A percentile compares a stretch with the other conserved stretches of the same genome.
phyloP scores from a whole-genome alignment of 2,329 filamentous ascomycete species.

The Leptographium flavum region DNA sequence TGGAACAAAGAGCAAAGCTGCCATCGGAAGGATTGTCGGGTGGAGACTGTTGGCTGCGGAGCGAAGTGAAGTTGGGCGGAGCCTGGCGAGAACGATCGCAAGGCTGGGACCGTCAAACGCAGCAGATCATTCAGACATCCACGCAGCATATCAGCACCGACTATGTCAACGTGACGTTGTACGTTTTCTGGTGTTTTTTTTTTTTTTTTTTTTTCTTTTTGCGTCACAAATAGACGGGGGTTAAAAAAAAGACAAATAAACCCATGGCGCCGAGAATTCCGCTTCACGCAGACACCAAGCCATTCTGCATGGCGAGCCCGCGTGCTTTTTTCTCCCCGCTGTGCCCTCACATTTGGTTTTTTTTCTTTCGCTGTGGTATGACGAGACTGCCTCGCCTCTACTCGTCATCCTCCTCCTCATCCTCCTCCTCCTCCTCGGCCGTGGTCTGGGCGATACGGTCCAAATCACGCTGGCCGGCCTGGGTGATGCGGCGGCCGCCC shows the following conservation, averaged over 20 bases:
- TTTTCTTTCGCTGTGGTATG: background rate
- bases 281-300: background rate
- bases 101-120: too few species aligned
- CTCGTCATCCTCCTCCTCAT: slow-evolving; percentile 42
- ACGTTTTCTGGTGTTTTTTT: background rate
- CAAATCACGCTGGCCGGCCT: slow-evolving; percentile 97
- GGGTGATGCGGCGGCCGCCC: slow-evolving; percentile 95
- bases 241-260: slow-evolving; percentile 1
- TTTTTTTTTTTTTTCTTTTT: slow-evolving; percentile 4
- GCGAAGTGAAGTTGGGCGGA: background rate
- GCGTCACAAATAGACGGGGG: background rate
- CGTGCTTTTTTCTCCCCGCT: background rate
- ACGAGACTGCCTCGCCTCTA: background rate
- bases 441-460: slow-evolving; percentile 84
- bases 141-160: too few species aligned
- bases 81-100: too few species aligned
- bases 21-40: too few species aligned
- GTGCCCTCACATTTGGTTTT: background rate
- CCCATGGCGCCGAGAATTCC: slow-evolving; percentile 8
- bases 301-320: background rate
- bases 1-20: too few species aligned
- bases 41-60: too few species aligned
- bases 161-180: too few species aligned
- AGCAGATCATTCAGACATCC: too few species aligned
- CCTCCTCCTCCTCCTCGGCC: slow-evolving; percentile 56